Conservation (phyloP, 176 grass and related monocot species). For the Raddia guianensis region DNA sequence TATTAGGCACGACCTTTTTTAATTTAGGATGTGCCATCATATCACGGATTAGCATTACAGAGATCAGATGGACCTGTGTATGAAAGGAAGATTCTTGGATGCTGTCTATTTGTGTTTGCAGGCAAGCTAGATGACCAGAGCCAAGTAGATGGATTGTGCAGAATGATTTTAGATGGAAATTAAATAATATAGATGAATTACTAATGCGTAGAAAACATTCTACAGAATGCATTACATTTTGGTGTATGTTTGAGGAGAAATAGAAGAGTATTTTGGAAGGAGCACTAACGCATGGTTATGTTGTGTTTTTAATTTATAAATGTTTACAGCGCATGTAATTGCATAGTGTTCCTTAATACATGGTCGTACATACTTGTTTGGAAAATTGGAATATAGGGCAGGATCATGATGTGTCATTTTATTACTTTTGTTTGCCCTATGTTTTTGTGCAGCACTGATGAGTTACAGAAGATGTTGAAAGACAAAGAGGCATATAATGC, state of each 20-base stretch:
- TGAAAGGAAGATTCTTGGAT: neutral
- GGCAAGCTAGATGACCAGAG: neutral
- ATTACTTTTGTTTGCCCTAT: neutral
- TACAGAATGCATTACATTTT: neutral
- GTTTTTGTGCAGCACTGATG: slow-evolving; percentile 71
- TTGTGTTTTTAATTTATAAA: slow-evolving; percentile 26
- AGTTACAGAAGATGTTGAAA: slow-evolving; percentile 81
- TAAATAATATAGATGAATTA: slow-evolving; percentile 16
- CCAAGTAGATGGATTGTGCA: slow-evolving; percentile 12
- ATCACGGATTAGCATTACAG: neutral
- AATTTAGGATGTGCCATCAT: neutral
- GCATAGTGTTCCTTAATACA: slow-evolving; percentile 16
- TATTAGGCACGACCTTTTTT: neutral
- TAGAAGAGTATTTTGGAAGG: slow-evolving; percentile 6
- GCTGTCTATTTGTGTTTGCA: neutral
- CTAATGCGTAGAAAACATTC: neutral
- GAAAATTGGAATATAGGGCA: slow-evolving; percentile 2
- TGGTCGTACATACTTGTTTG: slow-evolving; percentile 9
- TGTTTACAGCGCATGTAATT: slow-evolving; percentile 17
- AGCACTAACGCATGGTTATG: slow-evolving; percentile 9
- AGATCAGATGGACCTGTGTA: neutral
- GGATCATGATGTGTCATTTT: neutral
- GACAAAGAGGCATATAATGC: slow-evolving; percentile 82
- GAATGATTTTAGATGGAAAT: neutral
- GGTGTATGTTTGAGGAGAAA: neutral